phyloP scores from a whole-genome alignment of 495 filamentous ascomycete genomes.

The Elasticomyces elasticus region DNA sequence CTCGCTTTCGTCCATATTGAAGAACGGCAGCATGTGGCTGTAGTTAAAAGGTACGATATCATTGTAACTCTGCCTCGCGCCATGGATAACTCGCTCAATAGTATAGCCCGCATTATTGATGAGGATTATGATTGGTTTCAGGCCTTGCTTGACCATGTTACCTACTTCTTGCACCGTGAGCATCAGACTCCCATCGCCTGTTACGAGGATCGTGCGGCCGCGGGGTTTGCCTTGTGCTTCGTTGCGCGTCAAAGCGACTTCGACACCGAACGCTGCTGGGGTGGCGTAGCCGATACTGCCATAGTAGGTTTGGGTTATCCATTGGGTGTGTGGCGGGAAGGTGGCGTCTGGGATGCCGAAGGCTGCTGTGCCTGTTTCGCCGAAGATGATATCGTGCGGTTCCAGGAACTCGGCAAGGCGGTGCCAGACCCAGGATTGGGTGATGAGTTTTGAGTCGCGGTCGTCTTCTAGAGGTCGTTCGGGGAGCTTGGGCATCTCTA shows the following conservation, averaged over 20 bases:
- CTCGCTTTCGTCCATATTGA: conserved; percentile 20
- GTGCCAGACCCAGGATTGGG: conserved; percentile 32
- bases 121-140: conserved; percentile 26
- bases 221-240: background rate
- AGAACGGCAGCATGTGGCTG: conserved; percentile 30
- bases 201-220: conserved; percentile 29
- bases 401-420: conserved; percentile 23
- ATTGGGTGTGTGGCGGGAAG: conserved; percentile 20
- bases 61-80: conserved; percentile 31
- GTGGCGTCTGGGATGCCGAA: conserved; percentile 27
- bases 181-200: conserved; percentile 33
- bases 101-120: conserved; percentile 36
- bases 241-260: conserved; percentile 23
- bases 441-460: conserved; percentile 26
- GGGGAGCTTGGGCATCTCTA: conserved; percentile 13
- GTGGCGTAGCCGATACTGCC: conserved; percentile 33
- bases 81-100: conserved; percentile 34
- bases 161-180: conserved; percentile 34
- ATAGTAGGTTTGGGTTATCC: conserved; percentile 32
- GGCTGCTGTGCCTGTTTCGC: conserved; percentile 31
- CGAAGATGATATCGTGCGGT: conserved; percentile 30
- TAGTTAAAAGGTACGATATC: conserved; percentile 32
- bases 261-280: conserved; percentile 29
- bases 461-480: conserved; percentile 18
- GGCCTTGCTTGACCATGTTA: conserved; percentile 29